A percentile compares a stretch with the other conserved stretches of the same genome.
phyloP scores from a whole-genome alignment of 164 flowering plant genomes.

The Berberis vulgaris region DNA sequence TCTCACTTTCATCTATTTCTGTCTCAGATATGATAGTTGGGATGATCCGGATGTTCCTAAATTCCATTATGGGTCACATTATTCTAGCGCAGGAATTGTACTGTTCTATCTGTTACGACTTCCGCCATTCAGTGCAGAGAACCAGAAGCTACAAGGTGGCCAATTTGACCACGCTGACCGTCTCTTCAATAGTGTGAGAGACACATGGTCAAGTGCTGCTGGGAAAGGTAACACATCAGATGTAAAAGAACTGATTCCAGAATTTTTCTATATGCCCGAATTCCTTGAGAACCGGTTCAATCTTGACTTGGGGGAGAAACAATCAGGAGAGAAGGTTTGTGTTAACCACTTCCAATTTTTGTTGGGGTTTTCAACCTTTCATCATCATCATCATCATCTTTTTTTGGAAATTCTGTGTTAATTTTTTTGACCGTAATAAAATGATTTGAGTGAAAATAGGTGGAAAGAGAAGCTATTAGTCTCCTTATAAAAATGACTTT shows the following conservation, averaged over 20 bases:
- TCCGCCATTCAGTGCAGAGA: conserved; percentile 93
- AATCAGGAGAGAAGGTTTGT: conserved; percentile 96
- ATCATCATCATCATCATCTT: neutral
- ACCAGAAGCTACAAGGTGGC: conserved; percentile 97
- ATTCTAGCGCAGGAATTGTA: conserved; percentile 99
- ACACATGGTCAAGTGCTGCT: conserved; percentile 95
- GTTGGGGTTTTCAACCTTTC: neutral
- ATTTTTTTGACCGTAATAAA: neutral
- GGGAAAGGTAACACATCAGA: conserved; percentile 99
- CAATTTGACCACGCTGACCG: conserved; percentile 99
- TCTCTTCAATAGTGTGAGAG: conserved; percentile 85
- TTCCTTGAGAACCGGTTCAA: conserved; percentile 78
- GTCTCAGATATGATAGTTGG: conserved; percentile 93
- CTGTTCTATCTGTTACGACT: conserved; percentile 92
- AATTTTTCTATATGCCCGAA: conserved; percentile 97
- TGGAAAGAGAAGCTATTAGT: too few species aligned
- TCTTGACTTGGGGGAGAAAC: conserved; percentile 94
- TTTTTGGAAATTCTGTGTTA: neutral
- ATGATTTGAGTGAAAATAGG: neutral
- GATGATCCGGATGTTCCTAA: conserved; percentile 99
- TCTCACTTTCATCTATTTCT: neutral
- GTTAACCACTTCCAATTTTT: too few species aligned
- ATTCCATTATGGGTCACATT: conserved; percentile 98
- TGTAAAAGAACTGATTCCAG: conserved; percentile 97
- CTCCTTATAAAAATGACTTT: too few species aligned